Evolutionary conservation across 2,329 filamentous ascomycete species (phyloP).

Genomic region (Amylocarpus encephaloides): DNA sequence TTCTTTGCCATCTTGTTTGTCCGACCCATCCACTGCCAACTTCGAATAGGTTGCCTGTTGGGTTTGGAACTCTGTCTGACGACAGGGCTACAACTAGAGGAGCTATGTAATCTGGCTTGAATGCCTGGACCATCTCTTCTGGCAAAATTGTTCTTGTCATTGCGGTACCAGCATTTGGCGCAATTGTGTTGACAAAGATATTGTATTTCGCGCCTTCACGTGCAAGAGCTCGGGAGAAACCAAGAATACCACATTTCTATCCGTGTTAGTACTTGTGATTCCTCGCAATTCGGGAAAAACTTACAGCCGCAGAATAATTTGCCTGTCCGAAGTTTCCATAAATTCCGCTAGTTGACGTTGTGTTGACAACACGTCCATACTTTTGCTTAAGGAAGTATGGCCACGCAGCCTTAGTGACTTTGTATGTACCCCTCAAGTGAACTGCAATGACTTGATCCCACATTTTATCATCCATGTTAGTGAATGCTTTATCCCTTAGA

Average conservation of each 20-base stretch:
- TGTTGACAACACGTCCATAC: conserved; percentile 95
- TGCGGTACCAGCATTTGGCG: conserved; percentile 90
- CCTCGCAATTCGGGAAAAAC: conserved; percentile 36
- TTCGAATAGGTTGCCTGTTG: conserved; percentile 87
- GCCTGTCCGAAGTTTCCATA: conserved; percentile 99
- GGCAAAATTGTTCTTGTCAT: conserved; percentile 94
- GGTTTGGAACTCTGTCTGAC: conserved; percentile 79
- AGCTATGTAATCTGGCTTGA: conserved; percentile 98
- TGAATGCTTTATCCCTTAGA: conserved; percentile 93
- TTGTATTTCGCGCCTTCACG: conserved; percentile 95
- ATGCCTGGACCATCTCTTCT: conserved; percentile 95
- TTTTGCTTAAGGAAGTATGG: conserved; percentile 97
- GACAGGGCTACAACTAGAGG: conserved; percentile 80
- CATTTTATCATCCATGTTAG: conserved; percentile 91
- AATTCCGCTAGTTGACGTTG: conserved; percentile 92
- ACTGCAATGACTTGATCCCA: conserved; percentile 93
- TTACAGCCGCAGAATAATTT: conserved; percentile 86
- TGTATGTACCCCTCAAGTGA: conserved; percentile 91
- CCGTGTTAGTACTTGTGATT: conserved; percentile 6
- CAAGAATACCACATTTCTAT: conserved; percentile 85
- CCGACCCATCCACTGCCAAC: conserved; percentile 92
- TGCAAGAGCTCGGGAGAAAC: conserved; percentile 87
- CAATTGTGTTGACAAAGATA: conserved; percentile 97
- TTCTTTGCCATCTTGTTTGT: conserved; percentile 89
- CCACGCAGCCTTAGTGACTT: conserved; percentile 95